Evolutionary conservation across 2,329 filamentous ascomycete genomes (phyloP).

Genomic region (Venturia asperata): DNA sequence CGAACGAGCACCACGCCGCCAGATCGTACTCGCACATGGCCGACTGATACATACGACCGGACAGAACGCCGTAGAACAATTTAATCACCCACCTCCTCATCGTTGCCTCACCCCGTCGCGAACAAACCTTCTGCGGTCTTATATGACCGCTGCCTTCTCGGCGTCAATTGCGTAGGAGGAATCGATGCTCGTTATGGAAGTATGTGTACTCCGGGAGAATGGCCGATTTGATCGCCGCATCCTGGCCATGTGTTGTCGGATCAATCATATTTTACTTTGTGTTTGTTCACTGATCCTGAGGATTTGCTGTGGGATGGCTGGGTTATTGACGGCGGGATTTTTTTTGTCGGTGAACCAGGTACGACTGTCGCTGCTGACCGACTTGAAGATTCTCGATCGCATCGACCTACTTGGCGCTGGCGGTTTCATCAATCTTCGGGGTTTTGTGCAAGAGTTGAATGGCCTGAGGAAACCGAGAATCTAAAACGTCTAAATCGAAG

Average conservation of each 20-base stretch:
- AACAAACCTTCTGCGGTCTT: too few relatives aligned
- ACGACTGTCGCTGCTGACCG: neutral
- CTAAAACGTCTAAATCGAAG: neutral
- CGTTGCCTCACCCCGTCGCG: too few relatives aligned
- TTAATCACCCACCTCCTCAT: neutral
- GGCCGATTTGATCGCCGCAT: too few relatives aligned
- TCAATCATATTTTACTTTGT: too few relatives aligned
- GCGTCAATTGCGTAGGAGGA: neutral
- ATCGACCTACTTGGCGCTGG: neutral
- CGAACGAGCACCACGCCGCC: neutral
- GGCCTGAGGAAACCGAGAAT: neutral
- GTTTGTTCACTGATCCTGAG: too few relatives aligned
- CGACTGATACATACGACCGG: neutral
- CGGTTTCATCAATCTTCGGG: neutral
- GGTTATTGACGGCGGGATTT: neutral
- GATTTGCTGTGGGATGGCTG: neutral
- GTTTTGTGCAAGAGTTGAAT: neutral
- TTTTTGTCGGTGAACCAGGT: neutral
- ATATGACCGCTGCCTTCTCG: too few relatives aligned
- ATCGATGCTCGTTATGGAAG: neutral
- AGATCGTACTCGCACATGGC: too few relatives aligned
- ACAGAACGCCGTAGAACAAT: neutral
- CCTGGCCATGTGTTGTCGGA: neutral
- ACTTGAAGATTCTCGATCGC: neutral
- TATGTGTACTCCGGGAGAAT: neutral